These are phyloP conservation scores for Lentinus tigrinus DNA, from an alignment of 768 basidiomycete species.

Conservation along the genomic window DNA sequence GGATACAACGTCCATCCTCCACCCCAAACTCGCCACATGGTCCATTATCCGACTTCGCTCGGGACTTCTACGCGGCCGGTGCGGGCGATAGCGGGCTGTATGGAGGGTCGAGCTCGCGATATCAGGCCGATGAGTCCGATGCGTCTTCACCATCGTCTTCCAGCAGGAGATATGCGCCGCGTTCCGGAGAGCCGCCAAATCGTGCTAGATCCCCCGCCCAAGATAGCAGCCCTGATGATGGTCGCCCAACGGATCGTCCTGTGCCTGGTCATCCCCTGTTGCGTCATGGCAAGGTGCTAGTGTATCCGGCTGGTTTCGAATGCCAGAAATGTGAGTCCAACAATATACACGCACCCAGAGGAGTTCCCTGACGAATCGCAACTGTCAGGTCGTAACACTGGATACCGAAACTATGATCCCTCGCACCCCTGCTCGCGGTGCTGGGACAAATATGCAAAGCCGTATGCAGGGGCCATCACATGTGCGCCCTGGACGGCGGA, in stretches of 20 bases:
- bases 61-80: constrained; percentile 60
- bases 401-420: constrained; percentile 71
- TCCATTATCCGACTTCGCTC: constrained; percentile 54
- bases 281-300: constrained; percentile 56
- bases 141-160: constrained; percentile 14
- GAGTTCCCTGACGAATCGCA: background rate
- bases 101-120: constrained; percentile 16
- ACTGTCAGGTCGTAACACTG: constrained; percentile 63
- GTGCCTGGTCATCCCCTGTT: constrained; percentile 68
- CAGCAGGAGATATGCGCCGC: constrained; percentile 30
- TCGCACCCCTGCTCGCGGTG: constrained; percentile 67
- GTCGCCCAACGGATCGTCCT: constrained; percentile 62
- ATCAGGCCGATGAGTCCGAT: background rate
- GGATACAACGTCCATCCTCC: constrained; percentile 16
- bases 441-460: constrained; percentile 68
- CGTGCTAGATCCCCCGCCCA: background rate
- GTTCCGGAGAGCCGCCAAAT: constrained; percentile 21
- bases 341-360: background rate
- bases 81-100: constrained; percentile 19
- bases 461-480: constrained; percentile 58
- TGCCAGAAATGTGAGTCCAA: constrained; percentile 65
- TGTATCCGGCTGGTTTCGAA: constrained; percentile 62
- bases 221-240: constrained; percentile 42
- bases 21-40: constrained; percentile 1
- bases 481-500: constrained; percentile 44